Evolutionary conservation across 768 basidiomycete species (phyloP).

Genomic region (Tulasnella sp.): DNA sequence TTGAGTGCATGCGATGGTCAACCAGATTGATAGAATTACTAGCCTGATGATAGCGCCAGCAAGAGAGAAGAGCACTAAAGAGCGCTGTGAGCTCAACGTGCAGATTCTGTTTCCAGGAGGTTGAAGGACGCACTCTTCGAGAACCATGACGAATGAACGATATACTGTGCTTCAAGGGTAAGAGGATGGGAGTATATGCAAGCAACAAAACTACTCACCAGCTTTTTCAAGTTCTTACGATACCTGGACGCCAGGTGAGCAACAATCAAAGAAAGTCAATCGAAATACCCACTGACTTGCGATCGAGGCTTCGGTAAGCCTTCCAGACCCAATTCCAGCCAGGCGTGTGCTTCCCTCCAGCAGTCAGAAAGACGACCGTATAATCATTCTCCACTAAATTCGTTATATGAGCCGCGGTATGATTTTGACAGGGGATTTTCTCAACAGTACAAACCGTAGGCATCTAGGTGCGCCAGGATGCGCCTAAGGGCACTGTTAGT

Average conservation of each 20-base stretch:
- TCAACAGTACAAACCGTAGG: slow-evolving; percentile 75
- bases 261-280: background rate
- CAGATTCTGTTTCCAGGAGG: background rate
- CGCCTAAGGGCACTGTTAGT: slow-evolving; percentile 35
- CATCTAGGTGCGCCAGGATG: slow-evolving; percentile 66
- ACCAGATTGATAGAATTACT: slow-evolving; percentile 12
- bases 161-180: slow-evolving; percentile 40
- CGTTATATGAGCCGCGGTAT: background rate
- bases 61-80: slow-evolving; percentile 72
- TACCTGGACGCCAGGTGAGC: slow-evolving; percentile 30
- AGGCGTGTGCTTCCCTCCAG: slow-evolving; percentile 61
- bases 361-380: slow-evolving; percentile 76
- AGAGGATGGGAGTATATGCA: background rate
- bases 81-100: background rate
- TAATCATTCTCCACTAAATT: slow-evolving; percentile 78
- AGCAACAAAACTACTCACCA: slow-evolving; percentile 37
- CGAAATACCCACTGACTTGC: slow-evolving; percentile 34
- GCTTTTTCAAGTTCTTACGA: slow-evolving; percentile 74
- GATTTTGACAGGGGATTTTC: slow-evolving; percentile 18
- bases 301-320: slow-evolving; percentile 64
- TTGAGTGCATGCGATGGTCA: background rate
- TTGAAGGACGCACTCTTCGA: slow-evolving; percentile 53
- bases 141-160: slow-evolving; percentile 81
- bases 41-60: slow-evolving; percentile 82
- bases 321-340: slow-evolving; percentile 91